Percentiles rank a stretch among this genome's conserved stretches.
Conservation (phyloP, 805 yeast species). For the Candida methanosorbosa region DNA sequence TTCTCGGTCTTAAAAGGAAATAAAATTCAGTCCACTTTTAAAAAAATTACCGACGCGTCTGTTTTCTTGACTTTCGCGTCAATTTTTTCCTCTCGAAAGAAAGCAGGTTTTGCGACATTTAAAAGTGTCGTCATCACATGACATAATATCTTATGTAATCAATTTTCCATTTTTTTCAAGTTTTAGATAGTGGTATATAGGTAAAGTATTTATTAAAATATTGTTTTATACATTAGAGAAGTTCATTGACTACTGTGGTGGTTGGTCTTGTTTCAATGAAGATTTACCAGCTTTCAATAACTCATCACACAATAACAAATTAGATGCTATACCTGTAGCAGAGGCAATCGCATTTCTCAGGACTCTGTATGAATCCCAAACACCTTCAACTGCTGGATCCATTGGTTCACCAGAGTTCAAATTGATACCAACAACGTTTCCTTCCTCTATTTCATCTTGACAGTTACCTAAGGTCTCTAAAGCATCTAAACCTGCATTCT, state of each 20-base stretch:
- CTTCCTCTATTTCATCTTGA: slow-evolving; percentile 81
- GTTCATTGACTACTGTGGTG: neutral
- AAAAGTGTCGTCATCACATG: too few relatives aligned
- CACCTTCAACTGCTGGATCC: slow-evolving; percentile 90
- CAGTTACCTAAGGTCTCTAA: slow-evolving; percentile 82
- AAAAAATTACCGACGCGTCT: too few relatives aligned
- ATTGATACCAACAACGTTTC: slow-evolving; percentile 83
- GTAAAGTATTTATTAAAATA: too few relatives aligned
- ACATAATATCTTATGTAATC: too few relatives aligned
- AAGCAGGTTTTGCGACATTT: too few relatives aligned
- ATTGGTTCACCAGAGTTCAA: slow-evolving; percentile 88
- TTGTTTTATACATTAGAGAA: too few relatives aligned
- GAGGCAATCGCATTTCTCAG: slow-evolving; percentile 86
- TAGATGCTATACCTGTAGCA: slow-evolving; percentile 91
- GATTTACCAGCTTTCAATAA: slow-evolving; percentile 94
- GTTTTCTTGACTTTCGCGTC: too few relatives aligned
- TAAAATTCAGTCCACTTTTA: too few relatives aligned
- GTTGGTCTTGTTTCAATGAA: slow-evolving; percentile 53
- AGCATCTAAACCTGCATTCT: slow-evolving; percentile 90
- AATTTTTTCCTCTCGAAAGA: too few relatives aligned
- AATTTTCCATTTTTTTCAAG: too few relatives aligned
- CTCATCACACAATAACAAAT: slow-evolving; percentile 90
- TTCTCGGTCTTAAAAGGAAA: too few relatives aligned
- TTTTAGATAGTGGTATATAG: too few relatives aligned
- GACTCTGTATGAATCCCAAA: slow-evolving; percentile 95